Evolutionary conservation across 1,139 yeast genomes (phyloP), one percentile per base, ranked within the genome.

Genomic region (Hemisphaericaspora lyxosophila): DNA sequence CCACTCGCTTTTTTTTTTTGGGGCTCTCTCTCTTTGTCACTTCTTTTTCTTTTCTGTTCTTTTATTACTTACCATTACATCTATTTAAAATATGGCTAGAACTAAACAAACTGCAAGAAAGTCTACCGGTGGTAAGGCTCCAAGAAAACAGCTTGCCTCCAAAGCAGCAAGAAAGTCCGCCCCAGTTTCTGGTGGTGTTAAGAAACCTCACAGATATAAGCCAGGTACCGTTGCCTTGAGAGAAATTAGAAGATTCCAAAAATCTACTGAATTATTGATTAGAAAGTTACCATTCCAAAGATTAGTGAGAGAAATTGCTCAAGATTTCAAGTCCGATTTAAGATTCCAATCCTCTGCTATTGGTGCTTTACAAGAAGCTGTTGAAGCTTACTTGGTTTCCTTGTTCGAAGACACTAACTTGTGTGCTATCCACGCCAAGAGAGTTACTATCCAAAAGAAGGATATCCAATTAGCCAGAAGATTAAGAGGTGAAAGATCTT

Each of bases 181-280:
- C 42, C 77, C 77, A 55, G 74, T 68, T 33, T 58, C 70, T 40
- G 77, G 77, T 43, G 76, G 77, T 62, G 77, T 71, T 48, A 71
- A 71, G 62, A 71, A 71, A 59, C 76, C 77, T 30, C 77, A 71
- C 63, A 71, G 77, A 70, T 71, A 70, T 62, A 71, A 71, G 69
- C 77, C 77, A 52, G 76, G 77, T 70, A 71, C 77, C 49, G 77
- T 71, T 47, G 77, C 77, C 39, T 70, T 71, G 62, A 70, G 77
- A 70, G 76, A 71, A 68, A 71, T 71, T 50, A 68, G 77, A 68
- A 67, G 76, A 64, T 71, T 71, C 58, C 77, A 71, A 59, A 71
- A 71, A 56, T 71, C 76, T 17, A 71, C 77, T 42, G 77, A 71
- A 53, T 66, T 71, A 40, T 69, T 71, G 59, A 71, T 71, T 54